Conservation (phyloP, 164 flowering plant genomes). For the Magnolia changhungtana region DNA sequence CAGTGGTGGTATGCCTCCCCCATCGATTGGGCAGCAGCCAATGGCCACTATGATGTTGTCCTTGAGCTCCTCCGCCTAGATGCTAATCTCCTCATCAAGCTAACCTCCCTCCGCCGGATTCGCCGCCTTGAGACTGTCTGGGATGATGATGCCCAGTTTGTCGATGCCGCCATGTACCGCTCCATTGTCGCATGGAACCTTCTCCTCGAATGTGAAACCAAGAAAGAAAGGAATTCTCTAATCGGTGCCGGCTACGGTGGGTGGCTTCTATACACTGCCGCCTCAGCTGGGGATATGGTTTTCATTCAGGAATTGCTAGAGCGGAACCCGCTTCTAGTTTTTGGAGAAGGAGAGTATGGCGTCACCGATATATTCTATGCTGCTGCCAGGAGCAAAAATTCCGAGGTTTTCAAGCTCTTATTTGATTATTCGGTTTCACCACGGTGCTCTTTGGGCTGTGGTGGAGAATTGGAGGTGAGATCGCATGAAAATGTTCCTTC, state of each 20-base stretch:
- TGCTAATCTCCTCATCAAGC: constrained; percentile 80
- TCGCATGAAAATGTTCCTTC: constrained; percentile 20
- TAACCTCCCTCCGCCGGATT: constrained; percentile 79
- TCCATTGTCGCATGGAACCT: constrained; percentile 57
- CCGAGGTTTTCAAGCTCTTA: constrained; percentile 68
- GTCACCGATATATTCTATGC: constrained; percentile 82
- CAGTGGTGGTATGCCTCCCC: constrained; percentile 99
- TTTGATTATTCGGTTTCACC: constrained; percentile 41
- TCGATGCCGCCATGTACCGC: constrained; percentile 58
- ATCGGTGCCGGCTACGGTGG: constrained; percentile 90
- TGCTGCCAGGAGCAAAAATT: constrained; percentile 75
- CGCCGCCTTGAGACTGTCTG: constrained; percentile 91
- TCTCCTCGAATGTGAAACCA: constrained; percentile 47
- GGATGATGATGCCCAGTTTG: constrained; percentile 67
- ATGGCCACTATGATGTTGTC: constrained; percentile 74
- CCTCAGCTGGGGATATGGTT: constrained; percentile 77
- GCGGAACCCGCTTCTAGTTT: constrained; percentile 64
- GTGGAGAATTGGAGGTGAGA: constrained; percentile 26
- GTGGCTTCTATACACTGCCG: constrained; percentile 96
- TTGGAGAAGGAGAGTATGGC: constrained; percentile 92
- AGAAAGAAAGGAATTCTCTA: constrained; percentile 43
- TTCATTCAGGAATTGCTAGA: constrained; percentile 60
- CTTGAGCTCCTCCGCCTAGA: constrained; percentile 78
- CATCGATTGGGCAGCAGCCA: constrained; percentile 86
- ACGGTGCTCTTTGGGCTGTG: constrained; percentile 17